phyloP scores from a whole-genome alignment of 768 basidiomycete genomes.

The Fomitopsis pulvina region DNA sequence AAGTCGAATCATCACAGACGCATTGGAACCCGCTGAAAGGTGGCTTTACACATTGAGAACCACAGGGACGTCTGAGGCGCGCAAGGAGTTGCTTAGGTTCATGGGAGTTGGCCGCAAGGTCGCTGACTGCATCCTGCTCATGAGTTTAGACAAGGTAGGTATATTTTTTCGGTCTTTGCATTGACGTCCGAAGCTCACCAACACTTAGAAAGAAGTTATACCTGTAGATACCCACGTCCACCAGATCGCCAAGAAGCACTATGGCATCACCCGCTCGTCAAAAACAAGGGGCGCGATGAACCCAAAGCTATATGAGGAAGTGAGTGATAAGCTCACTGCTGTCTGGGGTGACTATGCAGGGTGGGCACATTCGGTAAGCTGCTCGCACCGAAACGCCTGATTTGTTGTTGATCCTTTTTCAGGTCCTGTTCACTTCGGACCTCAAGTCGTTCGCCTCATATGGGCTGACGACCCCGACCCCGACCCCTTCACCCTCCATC shows the following conservation, averaged over 20 bases:
- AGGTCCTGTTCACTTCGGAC: constrained; percentile 35
- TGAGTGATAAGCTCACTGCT: constrained; percentile 50
- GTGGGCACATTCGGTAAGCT: constrained; percentile 79
- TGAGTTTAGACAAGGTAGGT: constrained; percentile 85
- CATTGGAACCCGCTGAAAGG: constrained; percentile 44
- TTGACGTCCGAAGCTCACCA: not conserved
- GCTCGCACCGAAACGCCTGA: not conserved
- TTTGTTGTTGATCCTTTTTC: not conserved
- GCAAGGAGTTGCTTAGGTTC: constrained; percentile 72
- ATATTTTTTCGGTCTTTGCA: constrained; percentile 2
- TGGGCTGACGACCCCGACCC: constrained; percentile 17
- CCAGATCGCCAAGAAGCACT: constrained; percentile 80
- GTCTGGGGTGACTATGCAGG: constrained; percentile 86
- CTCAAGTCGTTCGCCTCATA: constrained; percentile 29
- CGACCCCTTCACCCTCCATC: constrained; percentile 12
- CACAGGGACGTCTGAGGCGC: constrained; percentile 47
- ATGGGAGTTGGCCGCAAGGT: constrained; percentile 95
- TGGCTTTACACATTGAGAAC: constrained; percentile 55
- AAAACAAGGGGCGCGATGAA: constrained; percentile 58
- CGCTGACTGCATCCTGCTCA: constrained; percentile 88
- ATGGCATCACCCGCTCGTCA: constrained; percentile 49
- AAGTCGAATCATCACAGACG: constrained; percentile 1
- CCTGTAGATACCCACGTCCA: constrained; percentile 96
- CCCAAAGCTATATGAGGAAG: constrained; percentile 68
- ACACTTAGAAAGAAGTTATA: constrained; percentile 64